These are phyloP conservation scores for Claviceps sp. DNA, from an alignment of 2,329 filamentous ascomycete genomes.

Conservation along the genomic window DNA sequence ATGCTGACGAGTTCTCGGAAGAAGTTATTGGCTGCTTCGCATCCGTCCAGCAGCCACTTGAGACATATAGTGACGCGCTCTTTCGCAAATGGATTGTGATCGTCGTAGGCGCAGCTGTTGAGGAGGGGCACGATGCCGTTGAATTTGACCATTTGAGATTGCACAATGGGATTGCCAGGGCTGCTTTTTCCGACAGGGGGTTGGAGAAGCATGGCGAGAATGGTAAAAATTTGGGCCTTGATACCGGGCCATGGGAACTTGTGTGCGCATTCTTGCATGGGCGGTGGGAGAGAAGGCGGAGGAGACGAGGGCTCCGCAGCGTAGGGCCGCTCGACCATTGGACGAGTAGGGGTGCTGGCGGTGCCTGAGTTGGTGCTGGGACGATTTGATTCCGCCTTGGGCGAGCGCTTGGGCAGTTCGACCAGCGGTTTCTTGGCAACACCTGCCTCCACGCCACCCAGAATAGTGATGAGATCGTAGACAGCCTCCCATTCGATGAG, in stretches of 20 bases:
- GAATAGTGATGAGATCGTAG: conserved; percentile 74
- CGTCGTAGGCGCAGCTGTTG: conserved; percentile 82
- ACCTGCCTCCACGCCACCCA: conserved; percentile 76
- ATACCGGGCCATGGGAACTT: conserved; percentile 59
- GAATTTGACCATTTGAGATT: conserved; percentile 74
- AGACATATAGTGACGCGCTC: conserved; percentile 81
- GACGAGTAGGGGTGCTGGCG: conserved; percentile 7
- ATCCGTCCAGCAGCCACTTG: conserved; percentile 70
- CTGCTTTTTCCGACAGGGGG: conserved; percentile 52
- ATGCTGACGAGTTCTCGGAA: conserved; percentile 48
- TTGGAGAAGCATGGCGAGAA: conserved; percentile 79
- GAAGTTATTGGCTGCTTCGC: conserved; percentile 57
- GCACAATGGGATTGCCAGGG: conserved; percentile 59
- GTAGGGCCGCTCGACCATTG: conserved; percentile 53
- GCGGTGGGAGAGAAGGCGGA: conserved; percentile 25
- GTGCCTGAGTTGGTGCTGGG: conserved; percentile 19
- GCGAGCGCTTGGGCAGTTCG: conserved; percentile 21
- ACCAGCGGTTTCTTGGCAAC: conserved; percentile 71
- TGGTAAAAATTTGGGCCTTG: conserved; percentile 85
- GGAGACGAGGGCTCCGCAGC: conserved; percentile 16
- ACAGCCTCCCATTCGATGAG: conserved; percentile 86
- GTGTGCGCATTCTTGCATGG: conserved; percentile 49
- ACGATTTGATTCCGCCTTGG: conserved; percentile 10
- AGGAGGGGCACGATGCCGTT: conserved; percentile 79
- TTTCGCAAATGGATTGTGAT: conserved; percentile 86